phyloP scores from a whole-genome alignment of 129 eudicot species.

The Centella asiatica region DNA sequence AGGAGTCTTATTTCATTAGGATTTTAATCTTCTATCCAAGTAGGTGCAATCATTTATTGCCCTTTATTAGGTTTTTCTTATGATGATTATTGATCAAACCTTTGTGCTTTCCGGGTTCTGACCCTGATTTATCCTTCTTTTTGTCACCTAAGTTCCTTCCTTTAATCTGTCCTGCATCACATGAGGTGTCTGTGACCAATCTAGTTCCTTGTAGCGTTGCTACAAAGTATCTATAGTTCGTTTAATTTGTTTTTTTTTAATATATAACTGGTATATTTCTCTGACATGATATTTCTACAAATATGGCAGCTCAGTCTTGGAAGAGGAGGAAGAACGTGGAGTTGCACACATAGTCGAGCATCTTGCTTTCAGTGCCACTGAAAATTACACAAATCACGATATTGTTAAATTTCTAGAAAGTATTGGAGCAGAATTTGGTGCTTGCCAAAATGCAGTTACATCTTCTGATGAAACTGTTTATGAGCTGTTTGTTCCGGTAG shows the following conservation, averaged over 20 bases:
- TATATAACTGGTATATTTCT: neutral
- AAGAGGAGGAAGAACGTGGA: constrained; percentile 89
- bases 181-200: too few species aligned
- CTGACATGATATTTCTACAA: constrained; percentile 14
- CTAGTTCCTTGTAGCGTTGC: neutral
- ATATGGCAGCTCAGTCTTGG: constrained; percentile 86
- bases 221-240: neutral
- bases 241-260: neutral
- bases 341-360: constrained; percentile 94
- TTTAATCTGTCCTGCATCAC: too few species aligned
- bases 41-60: too few species aligned
- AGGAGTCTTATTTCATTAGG: too few species aligned
- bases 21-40: too few species aligned
- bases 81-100: too few species aligned
- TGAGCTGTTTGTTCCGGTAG: constrained; percentile 91
- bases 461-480: constrained; percentile 86
- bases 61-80: too few species aligned
- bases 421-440: constrained; percentile 96
- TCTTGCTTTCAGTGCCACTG: constrained; percentile 94
- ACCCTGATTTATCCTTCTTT: too few species aligned
- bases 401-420: constrained; percentile 91
- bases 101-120: too few species aligned
- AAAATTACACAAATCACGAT: constrained; percentile 88
- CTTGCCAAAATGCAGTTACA: constrained; percentile 89
- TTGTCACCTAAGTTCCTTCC: too few species aligned